A percentile compares a stretch with the other conserved stretches of the same genome.
These are phyloP conservation scores for Ziziphus jujuba DNA, from an alignment of 306 rosid species.

Conservation along the genomic window DNA sequence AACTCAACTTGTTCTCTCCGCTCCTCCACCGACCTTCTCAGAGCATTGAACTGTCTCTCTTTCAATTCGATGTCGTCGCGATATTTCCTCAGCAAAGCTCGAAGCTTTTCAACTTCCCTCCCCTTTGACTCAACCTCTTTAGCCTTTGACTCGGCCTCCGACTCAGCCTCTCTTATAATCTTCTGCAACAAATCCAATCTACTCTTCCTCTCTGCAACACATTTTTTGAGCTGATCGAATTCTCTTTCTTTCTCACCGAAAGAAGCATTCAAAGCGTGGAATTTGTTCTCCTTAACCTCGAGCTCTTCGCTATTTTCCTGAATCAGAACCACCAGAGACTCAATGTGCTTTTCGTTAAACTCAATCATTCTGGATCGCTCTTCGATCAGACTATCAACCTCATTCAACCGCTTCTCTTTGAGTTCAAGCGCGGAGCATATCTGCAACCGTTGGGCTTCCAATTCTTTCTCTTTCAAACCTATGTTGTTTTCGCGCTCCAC, in stretches of 20 bases:
- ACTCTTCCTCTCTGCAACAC: slow-evolving; percentile 20
- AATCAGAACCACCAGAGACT: slow-evolving; percentile 21
- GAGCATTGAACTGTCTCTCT: slow-evolving; percentile 14
- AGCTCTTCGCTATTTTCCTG: slow-evolving; percentile 39
- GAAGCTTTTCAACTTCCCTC: slow-evolving; percentile 13
- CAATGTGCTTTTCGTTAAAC: slow-evolving; percentile 1
- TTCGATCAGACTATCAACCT: slow-evolving; percentile 7
- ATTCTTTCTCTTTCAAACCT: background rate
- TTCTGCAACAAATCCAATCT: slow-evolving; percentile 17
- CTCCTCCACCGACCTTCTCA: slow-evolving; percentile 5
- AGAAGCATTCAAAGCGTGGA: slow-evolving; percentile 17
- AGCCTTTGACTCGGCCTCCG: background rate
- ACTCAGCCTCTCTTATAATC: background rate
- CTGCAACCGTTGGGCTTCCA: slow-evolving; percentile 4
- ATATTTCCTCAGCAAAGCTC: slow-evolving; percentile 17
- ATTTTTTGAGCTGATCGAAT: slow-evolving; percentile 1
- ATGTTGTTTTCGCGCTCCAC: slow-evolving; percentile 6
- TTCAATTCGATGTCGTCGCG: slow-evolving; percentile 5
- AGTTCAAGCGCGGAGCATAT: background rate
- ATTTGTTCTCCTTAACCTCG: slow-evolving; percentile 20
- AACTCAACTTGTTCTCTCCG: background rate
- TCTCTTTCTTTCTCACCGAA: slow-evolving; percentile 35
- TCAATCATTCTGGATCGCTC: slow-evolving; percentile 21
- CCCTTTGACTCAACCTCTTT: slow-evolving; percentile 8
- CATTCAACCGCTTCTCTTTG: slow-evolving; percentile 15